phyloP scores from a whole-genome alignment of 345 rosid genomes.

The Eucalyptus coolabah region DNA sequence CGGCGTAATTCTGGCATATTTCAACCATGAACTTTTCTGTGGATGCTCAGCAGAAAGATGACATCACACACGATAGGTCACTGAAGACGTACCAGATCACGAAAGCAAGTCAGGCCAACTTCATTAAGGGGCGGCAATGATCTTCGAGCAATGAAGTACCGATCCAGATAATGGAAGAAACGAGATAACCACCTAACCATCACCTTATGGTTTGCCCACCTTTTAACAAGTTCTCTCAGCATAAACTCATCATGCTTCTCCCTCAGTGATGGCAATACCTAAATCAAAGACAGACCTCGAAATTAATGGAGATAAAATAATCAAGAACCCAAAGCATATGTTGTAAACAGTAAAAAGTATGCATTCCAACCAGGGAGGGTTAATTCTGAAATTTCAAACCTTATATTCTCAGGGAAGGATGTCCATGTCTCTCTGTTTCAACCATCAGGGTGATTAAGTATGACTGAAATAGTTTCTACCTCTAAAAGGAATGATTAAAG shows the following conservation, averaged over 20 bases:
- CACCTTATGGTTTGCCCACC: conserved; percentile 53
- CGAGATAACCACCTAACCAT: conserved; percentile 51
- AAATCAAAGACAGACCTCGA: not conserved
- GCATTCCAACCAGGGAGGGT: not conserved
- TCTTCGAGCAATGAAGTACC: conserved; percentile 37
- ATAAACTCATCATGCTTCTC: conserved; percentile 55
- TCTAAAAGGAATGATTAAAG: not conserved
- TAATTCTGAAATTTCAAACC: not conserved
- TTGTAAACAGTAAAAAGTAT: not conserved
- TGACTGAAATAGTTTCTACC: not conserved
- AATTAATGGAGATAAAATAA: not conserved
- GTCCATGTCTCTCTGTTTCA: not conserved
- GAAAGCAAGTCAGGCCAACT: conserved; percentile 48
- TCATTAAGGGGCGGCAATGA: conserved; percentile 35
- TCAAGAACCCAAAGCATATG: not conserved
- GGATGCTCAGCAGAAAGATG: not conserved
- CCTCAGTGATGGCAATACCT: conserved; percentile 39
- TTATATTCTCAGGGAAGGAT: not conserved
- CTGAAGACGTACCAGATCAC: conserved; percentile 30
- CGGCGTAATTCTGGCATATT: not conserved
- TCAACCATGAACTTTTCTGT: not conserved
- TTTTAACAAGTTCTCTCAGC: conserved; percentile 42
- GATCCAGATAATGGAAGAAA: conserved; percentile 46
- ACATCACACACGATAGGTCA: not conserved
- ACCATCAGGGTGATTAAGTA: not conserved